Conservation (phyloP, 2,329 filamentous ascomycete genomes). For the Fusarium chuoi region DNA sequence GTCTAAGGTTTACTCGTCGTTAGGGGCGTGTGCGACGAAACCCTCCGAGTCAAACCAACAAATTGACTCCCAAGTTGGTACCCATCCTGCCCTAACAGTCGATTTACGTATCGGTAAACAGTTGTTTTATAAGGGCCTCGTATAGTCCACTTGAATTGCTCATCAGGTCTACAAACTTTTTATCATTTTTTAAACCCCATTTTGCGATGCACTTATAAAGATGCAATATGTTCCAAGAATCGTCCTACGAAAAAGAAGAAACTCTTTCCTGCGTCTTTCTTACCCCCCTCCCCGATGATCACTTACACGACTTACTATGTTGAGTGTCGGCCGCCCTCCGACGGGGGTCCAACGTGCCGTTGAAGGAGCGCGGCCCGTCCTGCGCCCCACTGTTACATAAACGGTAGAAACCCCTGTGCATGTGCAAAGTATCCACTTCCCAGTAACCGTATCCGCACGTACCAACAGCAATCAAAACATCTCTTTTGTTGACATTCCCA, state of each 20-base stretch:
- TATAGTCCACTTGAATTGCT: not conserved
- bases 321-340: constrained; percentile 12
- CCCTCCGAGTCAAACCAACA: not conserved
- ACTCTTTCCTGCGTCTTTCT: not conserved
- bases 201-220: not conserved
- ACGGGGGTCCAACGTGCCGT: constrained; percentile 1
- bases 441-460: constrained; percentile 24
- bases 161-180: not conserved
- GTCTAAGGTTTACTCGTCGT: not conserved
- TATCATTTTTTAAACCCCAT: not conserved
- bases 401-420: constrained; percentile 14
- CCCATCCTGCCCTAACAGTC: not conserved
- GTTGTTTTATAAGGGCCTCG: not conserved
- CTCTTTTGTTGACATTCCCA: constrained; percentile 33
- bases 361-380: constrained; percentile 24
- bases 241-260: not conserved
- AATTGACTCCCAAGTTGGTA: not conserved
- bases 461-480: constrained; percentile 26
- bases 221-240: not conserved
- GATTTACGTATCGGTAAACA: not conserved
- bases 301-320: constrained; percentile 10
- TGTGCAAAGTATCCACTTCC: not conserved
- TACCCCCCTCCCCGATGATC: not conserved
- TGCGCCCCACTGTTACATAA: constrained; percentile 11
- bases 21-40: not conserved